Percentiles rank a stretch among this genome's conserved stretches.
These are phyloP conservation scores for Gossypium longicalyx DNA, from an alignment of 345 rosid species.

Conservation along the genomic window DNA sequence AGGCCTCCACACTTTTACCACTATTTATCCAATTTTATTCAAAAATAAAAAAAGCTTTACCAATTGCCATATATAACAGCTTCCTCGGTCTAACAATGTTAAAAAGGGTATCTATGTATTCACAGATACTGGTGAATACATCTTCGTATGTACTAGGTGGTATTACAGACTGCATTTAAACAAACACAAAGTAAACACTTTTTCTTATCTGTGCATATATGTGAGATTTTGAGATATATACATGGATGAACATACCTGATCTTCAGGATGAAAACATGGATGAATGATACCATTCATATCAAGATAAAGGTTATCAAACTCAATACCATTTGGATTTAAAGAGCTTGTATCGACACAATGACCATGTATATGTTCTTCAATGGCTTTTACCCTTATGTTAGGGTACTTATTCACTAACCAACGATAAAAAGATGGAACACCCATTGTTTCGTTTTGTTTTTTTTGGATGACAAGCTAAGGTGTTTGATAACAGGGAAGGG, in stretches of 20 bases:
- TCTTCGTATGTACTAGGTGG: slow-evolving; percentile 21
- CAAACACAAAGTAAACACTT: too few relatives aligned
- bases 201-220: too few relatives aligned
- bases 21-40: too few relatives aligned
- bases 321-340: slow-evolving; percentile 23
- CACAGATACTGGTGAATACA: slow-evolving; percentile 19
- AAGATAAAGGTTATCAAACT: slow-evolving; percentile 31
- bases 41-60: not conserved
- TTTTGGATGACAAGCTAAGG: too few relatives aligned
- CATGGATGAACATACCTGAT: not conserved
- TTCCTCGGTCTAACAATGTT: slow-evolving; percentile 26
- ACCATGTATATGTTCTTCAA: not conserved
- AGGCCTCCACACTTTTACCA: too few relatives aligned
- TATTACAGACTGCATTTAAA: slow-evolving; percentile 8
- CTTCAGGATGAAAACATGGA: slow-evolving; percentile 33
- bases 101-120: slow-evolving; percentile 23
- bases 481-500: not conserved
- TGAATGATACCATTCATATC: slow-evolving; percentile 34
- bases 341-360: not conserved
- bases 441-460: slow-evolving; percentile 15
- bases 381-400: slow-evolving; percentile 12
- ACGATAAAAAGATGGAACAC: slow-evolving; percentile 29
- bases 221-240: too few relatives aligned
- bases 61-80: slow-evolving; percentile 27
- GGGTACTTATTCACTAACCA: slow-evolving; percentile 31